Conservation (phyloP, 2,329 filamentous ascomycete species). For the Colletotrichum filicis region DNA sequence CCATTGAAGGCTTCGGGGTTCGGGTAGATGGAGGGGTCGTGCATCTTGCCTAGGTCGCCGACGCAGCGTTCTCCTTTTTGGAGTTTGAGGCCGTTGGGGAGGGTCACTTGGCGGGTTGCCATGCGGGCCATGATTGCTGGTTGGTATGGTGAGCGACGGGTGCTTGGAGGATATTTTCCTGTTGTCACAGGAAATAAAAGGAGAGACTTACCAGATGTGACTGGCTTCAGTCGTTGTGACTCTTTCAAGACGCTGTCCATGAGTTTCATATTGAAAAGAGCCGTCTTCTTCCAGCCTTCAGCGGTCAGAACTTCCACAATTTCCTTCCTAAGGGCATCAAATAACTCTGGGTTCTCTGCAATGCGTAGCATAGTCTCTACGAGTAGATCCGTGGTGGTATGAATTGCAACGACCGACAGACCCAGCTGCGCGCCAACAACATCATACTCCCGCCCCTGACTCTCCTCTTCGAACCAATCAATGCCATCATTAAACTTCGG, state of each 20-base stretch:
- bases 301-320: not conserved
- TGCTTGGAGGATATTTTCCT: not conserved
- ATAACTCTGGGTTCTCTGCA: constrained; percentile 50
- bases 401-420: constrained; percentile 71
- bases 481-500: constrained; percentile 48
- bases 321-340: constrained; percentile 45
- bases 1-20: constrained; percentile 11
- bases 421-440: constrained; percentile 76
- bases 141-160: not conserved
- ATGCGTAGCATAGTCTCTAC: constrained; percentile 53
- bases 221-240: constrained; percentile 40
- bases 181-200: not conserved
- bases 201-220: not conserved
- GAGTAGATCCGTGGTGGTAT: constrained; percentile 52
- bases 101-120: not conserved
- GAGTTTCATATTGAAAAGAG: constrained; percentile 48
- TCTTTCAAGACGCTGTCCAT: constrained; percentile 56
- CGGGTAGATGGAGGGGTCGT: not conserved
- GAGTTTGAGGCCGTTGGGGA: constrained; percentile 23
- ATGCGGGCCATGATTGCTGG: constrained; percentile 19
- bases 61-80: constrained; percentile 17
- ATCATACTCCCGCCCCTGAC: constrained; percentile 72
- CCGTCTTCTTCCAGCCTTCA: constrained; percentile 46
- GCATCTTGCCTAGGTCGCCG: constrained; percentile 12
- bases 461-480: constrained; percentile 53